Conservation (phyloP, 2,329 filamentous ascomycete genomes). For the Xylariaceae sp. region DNA sequence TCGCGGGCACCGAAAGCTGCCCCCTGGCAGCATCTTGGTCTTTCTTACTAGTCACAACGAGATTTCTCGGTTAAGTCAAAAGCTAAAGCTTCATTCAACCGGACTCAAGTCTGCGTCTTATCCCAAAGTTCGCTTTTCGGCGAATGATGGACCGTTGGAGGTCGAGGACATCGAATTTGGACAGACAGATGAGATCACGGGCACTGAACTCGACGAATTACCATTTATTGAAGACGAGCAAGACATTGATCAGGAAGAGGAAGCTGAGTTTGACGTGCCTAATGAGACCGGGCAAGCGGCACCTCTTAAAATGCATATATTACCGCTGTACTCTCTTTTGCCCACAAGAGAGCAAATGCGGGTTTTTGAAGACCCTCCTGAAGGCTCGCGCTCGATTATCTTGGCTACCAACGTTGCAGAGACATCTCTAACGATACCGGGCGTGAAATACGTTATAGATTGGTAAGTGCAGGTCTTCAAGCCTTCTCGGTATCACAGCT, state of each 20-base stretch:
- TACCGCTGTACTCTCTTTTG: slow-evolving; percentile 91
- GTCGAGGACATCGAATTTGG: slow-evolving; percentile 85
- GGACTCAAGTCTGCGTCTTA: slow-evolving; percentile 53
- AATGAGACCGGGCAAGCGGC: slow-evolving; percentile 57
- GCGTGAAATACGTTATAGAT: slow-evolving; percentile 83
- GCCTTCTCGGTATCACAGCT: background rate
- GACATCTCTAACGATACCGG: slow-evolving; percentile 90
- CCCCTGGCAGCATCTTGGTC: slow-evolving; percentile 84
- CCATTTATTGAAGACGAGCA: slow-evolving; percentile 47
- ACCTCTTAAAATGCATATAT: slow-evolving; percentile 72
- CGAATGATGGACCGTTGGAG: slow-evolving; percentile 73
- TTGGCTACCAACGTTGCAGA: slow-evolving; percentile 96
- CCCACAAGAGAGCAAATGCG: slow-evolving; percentile 86
- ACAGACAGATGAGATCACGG: slow-evolving; percentile 62
- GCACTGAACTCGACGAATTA: slow-evolving; percentile 55
- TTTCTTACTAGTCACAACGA: slow-evolving; percentile 94
- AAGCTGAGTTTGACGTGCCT: slow-evolving; percentile 63
- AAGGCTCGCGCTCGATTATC: slow-evolving; percentile 79
- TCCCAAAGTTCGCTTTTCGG: slow-evolving; percentile 69
- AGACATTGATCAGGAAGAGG: slow-evolving; percentile 56
- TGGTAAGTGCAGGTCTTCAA: slow-evolving; percentile 13
- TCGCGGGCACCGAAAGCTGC: slow-evolving; percentile 83
- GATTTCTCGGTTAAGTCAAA: slow-evolving; percentile 77
- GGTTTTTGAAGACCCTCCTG: slow-evolving; percentile 81
- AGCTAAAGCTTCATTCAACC: slow-evolving; percentile 64